Evolutionary conservation across 352 stramenopile species (phyloP), one percentile per base, ranked within the genome.

Genomic region (Globisporangium acanthophoron): DNA sequence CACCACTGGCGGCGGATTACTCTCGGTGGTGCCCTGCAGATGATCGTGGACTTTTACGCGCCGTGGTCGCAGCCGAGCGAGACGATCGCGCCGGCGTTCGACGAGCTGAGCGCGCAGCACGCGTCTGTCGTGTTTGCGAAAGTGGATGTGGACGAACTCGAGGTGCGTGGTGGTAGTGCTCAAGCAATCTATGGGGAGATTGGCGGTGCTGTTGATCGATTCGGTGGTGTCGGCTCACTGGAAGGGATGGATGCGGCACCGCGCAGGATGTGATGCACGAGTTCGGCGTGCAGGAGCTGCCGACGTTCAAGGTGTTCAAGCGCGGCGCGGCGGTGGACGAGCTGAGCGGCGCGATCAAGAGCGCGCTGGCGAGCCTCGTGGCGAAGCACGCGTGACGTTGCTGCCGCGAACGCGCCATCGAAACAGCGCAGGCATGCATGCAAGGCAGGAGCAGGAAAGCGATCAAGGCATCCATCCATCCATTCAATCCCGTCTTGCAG

Each of bases 291-390:
- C 73, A 69, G 33, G 78, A 82, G 35, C 93, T 98, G 82, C 94
- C 92, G 12, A 98, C 89, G 24, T 98, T 98, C 69, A 91, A 97
- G 62, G 82, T 98, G 52, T 97, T 87, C 71, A 96, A 97, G 69
- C 62, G 74, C 31, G 89, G 90, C 52, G 78, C 77, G n/a, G 92
- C 88, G 56, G 83, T 97, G 4, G 84, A 97, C 41, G 77, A 97
- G 71, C 65, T 97, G 20, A 76, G 65, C 20, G 91, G 86, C 49
- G 88, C 88, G 41, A 89, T 90, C 58, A 68, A 73, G 54, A 80
- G 61, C 45, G 76, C 74, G 29, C 66, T 90, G 11, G 70, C 80
- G 59, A 76, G 64, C 62, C 78, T 87, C 51, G 65, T 88, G 21
- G 68, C 66, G 45, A 81, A 78, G 53, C 74, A 85, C 64, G 60